Evolutionary conservation across 768 basidiomycete species (phyloP).

Genomic region (Collybiopsis luxurians): DNA sequence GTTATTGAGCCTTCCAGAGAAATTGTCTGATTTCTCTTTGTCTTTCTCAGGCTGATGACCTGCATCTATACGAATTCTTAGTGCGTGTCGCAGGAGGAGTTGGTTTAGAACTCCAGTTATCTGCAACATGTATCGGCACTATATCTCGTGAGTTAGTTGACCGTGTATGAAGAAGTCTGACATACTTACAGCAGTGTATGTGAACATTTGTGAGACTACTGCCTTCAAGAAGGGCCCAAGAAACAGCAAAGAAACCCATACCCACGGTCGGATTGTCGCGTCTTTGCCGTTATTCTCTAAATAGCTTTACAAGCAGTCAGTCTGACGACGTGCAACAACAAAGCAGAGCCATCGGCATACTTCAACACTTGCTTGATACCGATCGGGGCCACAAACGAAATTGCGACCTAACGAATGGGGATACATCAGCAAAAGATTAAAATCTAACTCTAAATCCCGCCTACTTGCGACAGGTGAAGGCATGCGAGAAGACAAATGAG

Average conservation of each 20-base stretch:
- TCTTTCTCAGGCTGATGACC: background rate
- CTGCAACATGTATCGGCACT: slow-evolving; percentile 24
- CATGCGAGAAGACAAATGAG: background rate
- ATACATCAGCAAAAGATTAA: background rate
- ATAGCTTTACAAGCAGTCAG: slow-evolving; percentile 36
- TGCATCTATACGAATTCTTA: slow-evolving; percentile 62
- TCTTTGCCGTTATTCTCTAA: slow-evolving; percentile 51
- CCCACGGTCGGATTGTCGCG: slow-evolving; percentile 58
- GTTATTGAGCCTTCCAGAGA: slow-evolving; percentile 62
- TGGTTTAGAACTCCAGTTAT: slow-evolving; percentile 43
- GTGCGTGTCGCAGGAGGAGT: slow-evolving; percentile 41
- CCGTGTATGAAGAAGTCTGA: background rate
- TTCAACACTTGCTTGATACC: slow-evolving; percentile 39
- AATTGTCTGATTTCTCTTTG: slow-evolving; percentile 17
- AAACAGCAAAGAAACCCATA: slow-evolving; percentile 45
- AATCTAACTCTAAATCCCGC: too few relatives aligned
- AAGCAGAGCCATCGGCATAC: slow-evolving; percentile 15
- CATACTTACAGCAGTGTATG: slow-evolving; percentile 18
- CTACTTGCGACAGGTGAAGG: background rate
- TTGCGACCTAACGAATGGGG: slow-evolving; percentile 12
- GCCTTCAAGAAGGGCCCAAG: slow-evolving; percentile 30
- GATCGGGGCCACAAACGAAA: slow-evolving; percentile 33
- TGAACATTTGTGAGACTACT: slow-evolving; percentile 40
- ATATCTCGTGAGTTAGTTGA: background rate
- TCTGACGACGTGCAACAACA: background rate